Conservation (phyloP, 768 basidiomycete species). For the Tricholoma saponaceum region DNA sequence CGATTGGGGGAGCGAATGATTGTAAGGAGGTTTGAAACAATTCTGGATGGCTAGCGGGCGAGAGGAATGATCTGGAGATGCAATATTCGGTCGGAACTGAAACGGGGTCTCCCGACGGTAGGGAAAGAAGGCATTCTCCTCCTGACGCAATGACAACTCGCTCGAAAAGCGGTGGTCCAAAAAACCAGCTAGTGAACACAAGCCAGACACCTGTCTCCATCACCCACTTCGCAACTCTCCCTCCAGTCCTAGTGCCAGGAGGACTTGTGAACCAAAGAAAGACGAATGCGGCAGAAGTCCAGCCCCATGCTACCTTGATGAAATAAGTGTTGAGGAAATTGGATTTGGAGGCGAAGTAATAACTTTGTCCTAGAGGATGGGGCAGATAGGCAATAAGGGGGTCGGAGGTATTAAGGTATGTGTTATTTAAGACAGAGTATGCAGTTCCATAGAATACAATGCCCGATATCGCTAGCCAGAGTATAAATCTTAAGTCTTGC, state of each 20-base stretch:
- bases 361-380: slow-evolving; percentile 56
- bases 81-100: slow-evolving; percentile 58
- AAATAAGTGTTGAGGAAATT: slow-evolving; percentile 83
- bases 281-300: slow-evolving; percentile 74
- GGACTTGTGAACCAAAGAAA: slow-evolving; percentile 57
- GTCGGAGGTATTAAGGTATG: slow-evolving; percentile 85
- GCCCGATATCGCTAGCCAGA: slow-evolving; percentile 38
- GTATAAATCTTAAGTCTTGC: slow-evolving; percentile 21
- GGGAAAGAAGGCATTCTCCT: slow-evolving; percentile 67
- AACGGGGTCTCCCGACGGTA: slow-evolving; percentile 54
- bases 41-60: slow-evolving; percentile 56
- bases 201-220: slow-evolving; percentile 67
- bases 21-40: slow-evolving; percentile 45
- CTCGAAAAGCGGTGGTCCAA: slow-evolving; percentile 74
- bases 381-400: slow-evolving; percentile 65
- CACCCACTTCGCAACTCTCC: slow-evolving; percentile 49
- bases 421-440: slow-evolving; percentile 58
- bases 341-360: slow-evolving; percentile 78
- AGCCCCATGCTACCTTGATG: slow-evolving; percentile 89
- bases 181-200: slow-evolving; percentile 82
- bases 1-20: slow-evolving; percentile 31
- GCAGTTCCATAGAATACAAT: slow-evolving; percentile 57
- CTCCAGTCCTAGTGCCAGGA: slow-evolving; percentile 31
- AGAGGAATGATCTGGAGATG: slow-evolving; percentile 42
- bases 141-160: slow-evolving; percentile 64